phyloP scores from a whole-genome alignment of 805 yeast species.

The Torulaspora quercuum region DNA sequence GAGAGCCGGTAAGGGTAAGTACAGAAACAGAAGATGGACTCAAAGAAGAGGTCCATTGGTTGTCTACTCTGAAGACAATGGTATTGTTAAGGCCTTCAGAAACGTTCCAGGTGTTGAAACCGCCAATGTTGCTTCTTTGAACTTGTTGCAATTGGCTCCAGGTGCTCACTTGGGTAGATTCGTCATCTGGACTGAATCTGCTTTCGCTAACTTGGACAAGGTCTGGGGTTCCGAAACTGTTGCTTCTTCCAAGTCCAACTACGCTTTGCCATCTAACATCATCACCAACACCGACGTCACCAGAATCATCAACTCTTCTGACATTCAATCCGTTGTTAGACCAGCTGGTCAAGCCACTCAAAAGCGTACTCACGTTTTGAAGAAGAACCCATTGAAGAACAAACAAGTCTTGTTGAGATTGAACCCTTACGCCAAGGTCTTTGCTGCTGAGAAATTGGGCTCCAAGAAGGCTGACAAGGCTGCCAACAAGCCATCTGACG shows the following conservation, averaged over 20 bases:
- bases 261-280: conserved; percentile 91
- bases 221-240: conserved; percentile 94
- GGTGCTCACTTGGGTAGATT: conserved; percentile 99
- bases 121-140: conserved; percentile 84
- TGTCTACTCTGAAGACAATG: conserved; percentile 97
- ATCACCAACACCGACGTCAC: conserved; percentile 93
- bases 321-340: conserved; percentile 95
- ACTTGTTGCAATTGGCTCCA: conserved; percentile 98
- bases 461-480: conserved; percentile 68
- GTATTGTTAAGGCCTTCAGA: conserved; percentile 97
- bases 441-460: conserved; percentile 86
- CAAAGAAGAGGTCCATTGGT: conserved; percentile 99
- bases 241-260: conserved; percentile 80
- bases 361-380: conserved; percentile 91
- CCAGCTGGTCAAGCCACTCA: conserved; percentile 92
- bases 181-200: conserved; percentile 99
- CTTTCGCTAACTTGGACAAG: conserved; percentile 93
- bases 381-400: conserved; percentile 99
- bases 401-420: conserved; percentile 95
- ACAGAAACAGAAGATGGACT: conserved; percentile 99
- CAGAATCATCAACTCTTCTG: conserved; percentile 98
- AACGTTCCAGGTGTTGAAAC: conserved; percentile 99
- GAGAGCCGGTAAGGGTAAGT: conserved; percentile 99
- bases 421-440: conserved; percentile 99
- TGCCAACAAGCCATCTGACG: conserved; percentile 67